Conservation (phyloP, 1,139 yeast species). For the Candida sanyaensis region DNA sequence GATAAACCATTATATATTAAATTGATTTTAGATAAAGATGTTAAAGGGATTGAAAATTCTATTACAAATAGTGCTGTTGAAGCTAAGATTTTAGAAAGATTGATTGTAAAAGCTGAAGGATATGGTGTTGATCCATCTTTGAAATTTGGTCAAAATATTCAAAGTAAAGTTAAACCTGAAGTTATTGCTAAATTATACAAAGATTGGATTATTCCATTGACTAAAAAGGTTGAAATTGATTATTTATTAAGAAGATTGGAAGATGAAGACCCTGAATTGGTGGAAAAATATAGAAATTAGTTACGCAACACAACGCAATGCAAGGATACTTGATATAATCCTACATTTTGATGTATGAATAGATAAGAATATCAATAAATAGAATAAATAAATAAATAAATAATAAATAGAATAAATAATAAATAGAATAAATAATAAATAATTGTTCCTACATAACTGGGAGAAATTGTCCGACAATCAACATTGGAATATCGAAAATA, state of each 20-base stretch:
- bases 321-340: too few relatives aligned
- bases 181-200: conserved; percentile 79
- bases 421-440: conserved; percentile 4
- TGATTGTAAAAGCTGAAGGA: conserved; percentile 75
- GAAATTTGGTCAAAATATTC: conserved; percentile 64
- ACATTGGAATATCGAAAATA: conserved; percentile 82
- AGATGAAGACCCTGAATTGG: conserved; percentile 36
- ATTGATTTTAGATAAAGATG: conserved; percentile 66
- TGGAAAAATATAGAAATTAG: conserved; percentile 11
- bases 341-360: not conserved
- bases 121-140: conserved; percentile 90
- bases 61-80: conserved; percentile 91
- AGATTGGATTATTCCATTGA: conserved; percentile 87
- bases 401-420: conserved; percentile 5
- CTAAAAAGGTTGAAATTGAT: conserved; percentile 93
- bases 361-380: conserved; percentile 1
- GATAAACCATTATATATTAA: conserved; percentile 66
- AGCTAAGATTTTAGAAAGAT: conserved; percentile 74
- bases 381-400: conserved; percentile 4
- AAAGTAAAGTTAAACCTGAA: conserved; percentile 80
- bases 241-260: conserved; percentile 83
- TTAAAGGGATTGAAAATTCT: conserved; percentile 71
- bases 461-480: conserved; percentile 46
- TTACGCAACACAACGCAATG: too few relatives aligned
- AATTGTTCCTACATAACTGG: conserved; percentile 26